Conservation (phyloP, 2,329 filamentous ascomycete genomes). For the Diaporthe nobilis region DNA sequence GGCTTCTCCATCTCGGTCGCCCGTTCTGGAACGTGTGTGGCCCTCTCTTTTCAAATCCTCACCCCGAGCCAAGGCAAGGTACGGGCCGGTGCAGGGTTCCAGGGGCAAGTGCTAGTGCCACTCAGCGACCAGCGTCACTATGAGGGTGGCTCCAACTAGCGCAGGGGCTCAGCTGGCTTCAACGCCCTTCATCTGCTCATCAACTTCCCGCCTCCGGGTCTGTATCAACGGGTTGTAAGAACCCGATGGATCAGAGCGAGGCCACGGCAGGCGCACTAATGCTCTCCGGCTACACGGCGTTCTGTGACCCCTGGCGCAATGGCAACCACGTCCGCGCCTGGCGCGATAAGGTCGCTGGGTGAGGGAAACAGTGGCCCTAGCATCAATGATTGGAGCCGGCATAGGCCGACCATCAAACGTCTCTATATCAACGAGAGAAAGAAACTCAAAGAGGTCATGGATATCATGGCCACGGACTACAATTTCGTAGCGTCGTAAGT, state of each 20-base stretch:
- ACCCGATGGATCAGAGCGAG: neutral
- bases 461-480: slow-evolving; percentile 42
- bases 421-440: slow-evolving; percentile 44
- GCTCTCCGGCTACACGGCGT: neutral
- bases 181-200: neutral
- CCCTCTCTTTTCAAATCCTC: neutral
- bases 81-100: slow-evolving; percentile 9
- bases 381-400: slow-evolving; percentile 41
- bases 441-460: slow-evolving; percentile 43
- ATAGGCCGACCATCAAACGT: slow-evolving; percentile 42
- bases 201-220: neutral
- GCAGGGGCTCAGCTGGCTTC: slow-evolving; percentile 18
- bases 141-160: neutral
- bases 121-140: neutral
- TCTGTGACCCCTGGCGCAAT: neutral
- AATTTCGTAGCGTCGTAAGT: slow-evolving; percentile 44
- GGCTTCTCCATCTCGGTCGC: slow-evolving; percentile 14
- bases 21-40: neutral
- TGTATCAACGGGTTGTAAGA: neutral
- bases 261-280: neutral
- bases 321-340: neutral
- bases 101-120: slow-evolving; percentile 18
- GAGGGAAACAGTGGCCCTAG: slow-evolving; percentile 34
- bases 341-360: neutral
- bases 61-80: neutral